Conservation (phyloP, 768 basidiomycete genomes). For the Boletus sp. region DNA sequence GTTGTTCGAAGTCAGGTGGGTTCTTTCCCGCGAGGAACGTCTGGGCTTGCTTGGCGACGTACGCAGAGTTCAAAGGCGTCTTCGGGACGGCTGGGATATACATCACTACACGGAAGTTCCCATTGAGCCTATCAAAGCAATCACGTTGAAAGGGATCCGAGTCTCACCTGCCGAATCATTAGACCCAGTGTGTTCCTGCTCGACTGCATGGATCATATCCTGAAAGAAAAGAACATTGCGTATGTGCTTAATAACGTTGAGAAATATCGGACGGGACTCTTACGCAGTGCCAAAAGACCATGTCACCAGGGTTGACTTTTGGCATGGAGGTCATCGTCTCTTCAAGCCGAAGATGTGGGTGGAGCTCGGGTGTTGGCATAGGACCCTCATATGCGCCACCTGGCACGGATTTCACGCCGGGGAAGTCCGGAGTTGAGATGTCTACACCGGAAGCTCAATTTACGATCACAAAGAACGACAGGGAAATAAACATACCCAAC, state of each 20-base stretch:
- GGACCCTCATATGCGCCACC: constrained; percentile 38
- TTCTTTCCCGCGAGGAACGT: constrained; percentile 57
- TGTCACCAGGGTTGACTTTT: constrained; percentile 71
- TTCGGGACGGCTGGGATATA: constrained; percentile 74
- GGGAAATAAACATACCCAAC: constrained; percentile 35
- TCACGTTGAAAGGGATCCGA: background rate
- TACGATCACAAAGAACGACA: constrained; percentile 21
- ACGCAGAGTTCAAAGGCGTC: constrained; percentile 59
- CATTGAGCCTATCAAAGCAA: background rate
- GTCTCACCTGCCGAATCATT: constrained; percentile 54
- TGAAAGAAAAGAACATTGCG: constrained; percentile 18
- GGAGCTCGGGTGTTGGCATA: constrained; percentile 49
- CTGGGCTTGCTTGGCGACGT: constrained; percentile 61
- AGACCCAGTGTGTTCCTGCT: constrained; percentile 49
- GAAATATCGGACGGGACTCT: constrained; percentile 2
- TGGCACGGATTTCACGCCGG: constrained; percentile 17
- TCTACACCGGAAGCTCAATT: constrained; percentile 32
- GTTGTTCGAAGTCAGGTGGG: constrained; percentile 70
- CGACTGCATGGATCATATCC: constrained; percentile 49
- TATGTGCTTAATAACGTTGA: background rate
- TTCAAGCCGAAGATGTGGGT: constrained; percentile 66
- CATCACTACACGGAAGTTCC: constrained; percentile 49
- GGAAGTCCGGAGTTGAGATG: constrained; percentile 47
- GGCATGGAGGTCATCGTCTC: constrained; percentile 71
- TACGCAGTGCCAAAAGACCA: constrained; percentile 76